These are phyloP conservation scores for Schizothecium vesticola DNA, from an alignment of 495 filamentous ascomycete species.

Conservation along the genomic window DNA sequence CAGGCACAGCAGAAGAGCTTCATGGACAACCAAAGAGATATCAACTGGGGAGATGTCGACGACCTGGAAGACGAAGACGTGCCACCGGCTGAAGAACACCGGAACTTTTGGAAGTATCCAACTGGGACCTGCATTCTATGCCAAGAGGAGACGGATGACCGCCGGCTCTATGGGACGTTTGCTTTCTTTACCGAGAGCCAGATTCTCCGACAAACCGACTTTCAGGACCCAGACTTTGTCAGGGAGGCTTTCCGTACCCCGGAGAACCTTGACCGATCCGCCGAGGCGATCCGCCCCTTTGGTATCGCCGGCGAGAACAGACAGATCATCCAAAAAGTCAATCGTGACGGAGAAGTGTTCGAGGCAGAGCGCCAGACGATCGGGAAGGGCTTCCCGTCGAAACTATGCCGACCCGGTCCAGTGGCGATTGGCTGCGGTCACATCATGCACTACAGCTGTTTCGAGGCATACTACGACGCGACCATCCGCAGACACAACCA, in stretches of 20 bases:
- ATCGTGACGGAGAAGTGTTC: constrained; percentile 62
- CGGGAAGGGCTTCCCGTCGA: constrained; percentile 78
- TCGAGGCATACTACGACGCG: constrained; percentile 80
- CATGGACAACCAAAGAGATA: constrained; percentile 72
- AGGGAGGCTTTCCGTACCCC: constrained; percentile 76
- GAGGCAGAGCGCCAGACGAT: constrained; percentile 72
- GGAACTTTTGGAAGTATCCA: constrained; percentile 88
- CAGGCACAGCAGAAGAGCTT: constrained; percentile 95
- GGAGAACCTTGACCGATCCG: constrained; percentile 72
- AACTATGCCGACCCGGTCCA: constrained; percentile 63
- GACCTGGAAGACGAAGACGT: constrained; percentile 65
- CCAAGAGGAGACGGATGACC: constrained; percentile 91
- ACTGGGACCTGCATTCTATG: constrained; percentile 91
- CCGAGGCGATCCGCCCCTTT: constrained; percentile 76
- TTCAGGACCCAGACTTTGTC: constrained; percentile 75
- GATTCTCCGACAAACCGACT: constrained; percentile 79
- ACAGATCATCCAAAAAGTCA: constrained; percentile 66
- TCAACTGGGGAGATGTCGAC: constrained; percentile 78
- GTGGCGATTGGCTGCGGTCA: constrained; percentile 91
- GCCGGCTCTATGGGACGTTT: constrained; percentile 85
- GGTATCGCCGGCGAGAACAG: constrained; percentile 85
- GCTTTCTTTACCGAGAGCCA: constrained; percentile 81
- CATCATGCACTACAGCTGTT: constrained; percentile 97
- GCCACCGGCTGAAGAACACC: constrained; percentile 56
- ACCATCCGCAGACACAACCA: constrained; percentile 76